Conservation (phyloP, 495 filamentous ascomycete species). For the Penicillium goetzii region DNA sequence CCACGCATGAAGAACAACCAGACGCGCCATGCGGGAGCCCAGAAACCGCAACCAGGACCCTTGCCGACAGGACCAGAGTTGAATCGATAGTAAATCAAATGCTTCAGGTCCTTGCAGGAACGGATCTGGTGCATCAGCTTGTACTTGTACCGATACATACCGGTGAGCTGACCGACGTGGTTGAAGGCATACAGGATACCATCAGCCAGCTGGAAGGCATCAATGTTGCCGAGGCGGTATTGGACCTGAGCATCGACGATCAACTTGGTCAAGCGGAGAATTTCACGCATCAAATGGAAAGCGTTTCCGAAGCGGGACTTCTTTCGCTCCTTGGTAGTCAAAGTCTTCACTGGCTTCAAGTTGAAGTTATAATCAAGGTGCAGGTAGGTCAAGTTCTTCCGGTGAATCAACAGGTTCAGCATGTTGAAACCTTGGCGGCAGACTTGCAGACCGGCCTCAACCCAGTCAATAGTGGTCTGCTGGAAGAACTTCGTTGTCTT, state of each 20-base stretch:
- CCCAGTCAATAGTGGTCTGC: constrained; percentile 99
- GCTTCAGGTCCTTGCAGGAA: constrained; percentile 98
- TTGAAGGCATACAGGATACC: constrained; percentile 99
- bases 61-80: constrained; percentile 98
- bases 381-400: constrained; percentile 98
- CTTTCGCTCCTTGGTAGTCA: constrained; percentile 99
- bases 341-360: constrained; percentile 96
- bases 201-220: constrained; percentile 98
- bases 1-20: constrained; percentile 99
- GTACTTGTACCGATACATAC: constrained; percentile 99
- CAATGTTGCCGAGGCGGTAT: constrained; percentile 96
- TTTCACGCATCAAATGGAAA: constrained; percentile 99
- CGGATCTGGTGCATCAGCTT: constrained; percentile 99
- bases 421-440: constrained; percentile 99
- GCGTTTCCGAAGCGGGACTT: constrained; percentile 99
- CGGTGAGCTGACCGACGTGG: constrained; percentile 97
- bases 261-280: constrained; percentile 94
- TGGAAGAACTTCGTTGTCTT: constrained; percentile 99
- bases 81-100: constrained; percentile 99
- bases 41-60: constrained; percentile 98
- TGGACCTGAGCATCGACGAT: constrained; percentile 99
- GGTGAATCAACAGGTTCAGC: constrained; percentile 96
- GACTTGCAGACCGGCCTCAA: constrained; percentile 97
- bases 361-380: constrained; percentile 99
- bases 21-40: constrained; percentile 98